Conservation (phyloP, 331 rosid species). For the Pyrus hybrid region DNA sequence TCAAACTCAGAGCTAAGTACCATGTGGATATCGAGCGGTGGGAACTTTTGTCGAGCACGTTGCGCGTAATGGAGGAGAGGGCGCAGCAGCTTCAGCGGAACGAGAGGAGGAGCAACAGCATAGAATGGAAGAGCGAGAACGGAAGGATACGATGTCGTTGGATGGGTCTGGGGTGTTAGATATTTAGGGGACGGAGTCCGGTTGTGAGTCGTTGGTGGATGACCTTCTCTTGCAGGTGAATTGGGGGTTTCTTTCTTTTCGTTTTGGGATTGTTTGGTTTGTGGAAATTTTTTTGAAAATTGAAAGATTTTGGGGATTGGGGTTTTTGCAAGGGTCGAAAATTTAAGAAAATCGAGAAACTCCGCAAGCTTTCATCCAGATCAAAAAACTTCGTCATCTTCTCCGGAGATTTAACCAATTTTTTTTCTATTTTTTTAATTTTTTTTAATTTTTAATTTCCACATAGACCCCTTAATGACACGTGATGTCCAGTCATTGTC, state of each 20-base stretch:
- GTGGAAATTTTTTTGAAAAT: background rate
- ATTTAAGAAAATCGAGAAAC: background rate
- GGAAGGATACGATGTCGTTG: constrained; percentile 18
- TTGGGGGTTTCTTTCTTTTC: background rate
- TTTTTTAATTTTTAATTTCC: too few relatives aligned
- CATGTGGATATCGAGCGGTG: constrained; percentile 61
- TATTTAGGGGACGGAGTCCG: constrained; percentile 7
- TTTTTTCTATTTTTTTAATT: too few relatives aligned
- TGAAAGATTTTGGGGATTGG: constrained; percentile 16
- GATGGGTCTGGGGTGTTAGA: constrained; percentile 6
- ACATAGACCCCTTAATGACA: too few relatives aligned
- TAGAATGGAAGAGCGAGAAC: constrained; percentile 1
- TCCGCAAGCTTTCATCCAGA: too few relatives aligned
- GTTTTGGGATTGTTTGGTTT: background rate
- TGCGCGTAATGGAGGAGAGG: constrained; percentile 47
- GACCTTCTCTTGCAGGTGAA: constrained; percentile 63
- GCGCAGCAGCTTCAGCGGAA: constrained; percentile 15
- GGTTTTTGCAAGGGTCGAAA: background rate
- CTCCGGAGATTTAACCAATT: too few relatives aligned
- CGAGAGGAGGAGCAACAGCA: background rate
- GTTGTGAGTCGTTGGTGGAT: constrained; percentile 28
- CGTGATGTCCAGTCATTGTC: too few relatives aligned
- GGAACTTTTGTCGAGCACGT: constrained; percentile 57
- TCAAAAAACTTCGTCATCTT: too few relatives aligned
- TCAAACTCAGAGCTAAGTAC: constrained; percentile 57